These are phyloP conservation scores for Chlamydomonas applanata DNA, from an alignment of 139 green algal species.

Conservation along the genomic window DNA sequence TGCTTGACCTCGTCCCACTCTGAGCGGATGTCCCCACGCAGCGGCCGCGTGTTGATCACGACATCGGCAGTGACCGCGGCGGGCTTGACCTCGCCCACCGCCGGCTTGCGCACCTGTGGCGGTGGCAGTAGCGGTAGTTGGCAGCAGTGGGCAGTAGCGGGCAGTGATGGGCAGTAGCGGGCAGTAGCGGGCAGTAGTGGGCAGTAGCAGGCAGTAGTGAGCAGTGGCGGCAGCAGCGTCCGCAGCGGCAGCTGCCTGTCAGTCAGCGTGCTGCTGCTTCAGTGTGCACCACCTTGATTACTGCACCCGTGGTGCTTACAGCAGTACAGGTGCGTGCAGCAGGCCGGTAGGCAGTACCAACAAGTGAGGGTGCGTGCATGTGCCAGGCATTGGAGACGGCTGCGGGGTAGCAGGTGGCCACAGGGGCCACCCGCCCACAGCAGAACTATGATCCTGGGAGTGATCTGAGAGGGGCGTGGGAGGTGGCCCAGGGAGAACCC, in stretches of 20 bases:
- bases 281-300: no score
- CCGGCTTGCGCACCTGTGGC: constrained; percentile 75
- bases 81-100: constrained; percentile 87
- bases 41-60: constrained; percentile 61
- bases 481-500: background rate
- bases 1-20: constrained; percentile 92
- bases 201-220: no score
- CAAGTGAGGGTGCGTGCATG: background rate
- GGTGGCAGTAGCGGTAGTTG: background rate
- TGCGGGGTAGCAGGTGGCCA: no score
- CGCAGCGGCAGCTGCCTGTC: no score
- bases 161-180: no score
- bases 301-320: no score
- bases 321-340: background rate
- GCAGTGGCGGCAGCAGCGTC: no score
- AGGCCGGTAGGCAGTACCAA: background rate
- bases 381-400: background rate
- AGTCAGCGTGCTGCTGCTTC: no score
- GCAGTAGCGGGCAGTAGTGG: no score
- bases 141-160: no score
- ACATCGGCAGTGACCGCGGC: constrained; percentile 77
- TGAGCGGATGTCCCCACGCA: constrained; percentile 57
- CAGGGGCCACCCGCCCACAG: no score
- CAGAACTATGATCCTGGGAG: no score
- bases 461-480: background rate